Evolutionary conservation across 192 early-diverging fungal species (phyloP), one percentile per base, ranked within the genome.

Genomic region (Umbelopsis vinacea): DNA sequence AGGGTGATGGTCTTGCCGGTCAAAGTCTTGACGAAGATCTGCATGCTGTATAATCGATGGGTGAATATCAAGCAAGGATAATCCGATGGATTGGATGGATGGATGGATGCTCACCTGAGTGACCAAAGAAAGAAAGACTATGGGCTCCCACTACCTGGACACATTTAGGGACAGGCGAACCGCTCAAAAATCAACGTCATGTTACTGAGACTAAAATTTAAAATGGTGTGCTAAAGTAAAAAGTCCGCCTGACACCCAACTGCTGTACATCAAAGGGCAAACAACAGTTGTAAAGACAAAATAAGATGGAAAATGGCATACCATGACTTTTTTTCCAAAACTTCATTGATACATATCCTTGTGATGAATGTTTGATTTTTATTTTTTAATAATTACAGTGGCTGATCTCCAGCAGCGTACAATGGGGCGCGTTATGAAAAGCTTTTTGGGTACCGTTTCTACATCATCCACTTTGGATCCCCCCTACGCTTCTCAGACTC

Each of bases 1-100:
- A 89, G 69, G 72, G 88, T 87, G 84, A 89, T 82, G 74, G 88
- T 89, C 83, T 87, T 86, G 75, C 88, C 88, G 52, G 88, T 82
- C 60, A 89, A 79, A 70, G 88, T 87, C 82, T 89, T 89, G 71
- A 89, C 88, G 76, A 89, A 89, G 75, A 86, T 84, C 76, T 89
- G 84, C 85, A 86, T 88, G 77, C 57, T 63, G 57, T 26, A 63
- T 33, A 26, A 63, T 63, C 14, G 57, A 63, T 63, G 57, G 33
- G 15, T 63, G 26, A 11, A 35, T 63, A 26, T 63, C 57, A 63
- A 63, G 26, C 24, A 17, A 19, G 33, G 11, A 14, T 14, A 17
- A 60, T 60, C 2, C 29, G 33, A 63, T 17, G n/a, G 29, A 37
- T 37, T 19, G 48, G 57, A 63, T 63, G 57, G 57, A 63, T 63